Base-by-base conservation (phyloP, 306 rosid species). In the Cicer arietinum region DNA sequence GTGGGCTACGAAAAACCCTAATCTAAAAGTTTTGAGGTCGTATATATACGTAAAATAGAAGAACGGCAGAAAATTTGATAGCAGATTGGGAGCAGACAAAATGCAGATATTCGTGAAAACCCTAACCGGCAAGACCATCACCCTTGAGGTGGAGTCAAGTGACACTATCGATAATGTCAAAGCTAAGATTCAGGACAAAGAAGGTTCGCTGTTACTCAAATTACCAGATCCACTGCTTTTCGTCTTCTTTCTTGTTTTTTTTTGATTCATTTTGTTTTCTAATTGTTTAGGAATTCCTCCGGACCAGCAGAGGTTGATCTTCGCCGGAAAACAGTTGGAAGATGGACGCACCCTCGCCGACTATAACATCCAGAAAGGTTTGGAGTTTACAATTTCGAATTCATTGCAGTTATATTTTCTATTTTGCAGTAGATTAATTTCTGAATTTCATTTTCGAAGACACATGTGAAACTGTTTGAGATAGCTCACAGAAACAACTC, bases 51-150 rank as follows among this genome's bases (percentile, higher is more conserved):
- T 8, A 18, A 25, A 72, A 8, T 7, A 8, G 13, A 20, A n/a
- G 7, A 17, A 9, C 18, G 0, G 8, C 35, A 22, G 14, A 75
- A 79, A 76, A 77, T 74, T 74, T 62, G 59, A 0, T 6, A 58
- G 82, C 18, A 40, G 35, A 12, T 54, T 48, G 10, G 50, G 44
- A 50, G 52, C 43, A 11, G 6, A 18, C 52, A 13, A 56, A 56
- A 91, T 93, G 98, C 98, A 93, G 97, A 93, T 93, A 83, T 93
- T 93, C 78, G 98, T 93, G 88, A 93, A 93, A 87, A 93, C 98
- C 85, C 94, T 93, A 2, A 93, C 98, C 1, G 98, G 98, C 73
- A 93, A 93, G 92, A 93, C 98, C 70, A 93, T 93, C 79, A 93
- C 98, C 77, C 96, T 93, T n/a, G 98, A 93, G 92, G 98, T 93